A percentile compares a stretch with the other conserved stretches of the same genome.
Evolutionary conservation across 768 basidiomycete species (phyloP).

Genomic region (Leucogyrophana mollusca): DNA sequence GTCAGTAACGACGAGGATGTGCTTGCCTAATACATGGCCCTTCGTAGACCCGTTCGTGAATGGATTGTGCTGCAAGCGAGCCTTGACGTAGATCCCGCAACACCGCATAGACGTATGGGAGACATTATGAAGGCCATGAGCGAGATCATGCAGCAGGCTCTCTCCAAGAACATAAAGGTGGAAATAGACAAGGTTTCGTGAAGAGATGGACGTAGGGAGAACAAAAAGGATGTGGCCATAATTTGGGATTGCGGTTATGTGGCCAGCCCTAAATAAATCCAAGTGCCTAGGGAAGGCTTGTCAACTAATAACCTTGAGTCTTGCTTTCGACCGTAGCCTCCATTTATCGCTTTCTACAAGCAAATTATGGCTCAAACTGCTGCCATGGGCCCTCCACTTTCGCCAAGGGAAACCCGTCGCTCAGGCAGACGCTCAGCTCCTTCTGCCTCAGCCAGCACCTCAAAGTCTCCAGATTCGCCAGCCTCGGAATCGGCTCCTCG

Average conservation of each 20-base stretch:
- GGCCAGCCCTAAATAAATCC: slow-evolving; percentile 38
- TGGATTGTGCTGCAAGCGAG: no score
- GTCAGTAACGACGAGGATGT: no score
- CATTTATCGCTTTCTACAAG: slow-evolving; percentile 4
- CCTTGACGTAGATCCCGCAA: no score
- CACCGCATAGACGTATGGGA: no score
- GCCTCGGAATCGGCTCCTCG: slow-evolving; percentile 43
- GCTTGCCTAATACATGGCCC: no score
- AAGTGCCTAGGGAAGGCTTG: background rate
- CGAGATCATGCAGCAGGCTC: no score
- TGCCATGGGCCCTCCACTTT: slow-evolving; percentile 75
- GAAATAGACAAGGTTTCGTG: no score
- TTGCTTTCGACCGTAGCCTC: no score
- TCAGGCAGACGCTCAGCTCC: slow-evolving; percentile 73
- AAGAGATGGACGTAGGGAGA: background rate
- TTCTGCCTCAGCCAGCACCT: slow-evolving; percentile 62
- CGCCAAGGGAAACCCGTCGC: slow-evolving; percentile 74
- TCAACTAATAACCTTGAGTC: no score
- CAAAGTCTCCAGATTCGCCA: slow-evolving; percentile 74
- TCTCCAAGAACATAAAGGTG: no score
- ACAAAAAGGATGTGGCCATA: slow-evolving; percentile 29
- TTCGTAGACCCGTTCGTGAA: no score
- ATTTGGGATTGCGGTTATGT: slow-evolving; percentile 7
- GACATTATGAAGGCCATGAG: no score
- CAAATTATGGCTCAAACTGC: slow-evolving; percentile 60